Evolutionary conservation across 352 stramenopile species (phyloP), one percentile per base, ranked within the genome.

Genomic region (Globisporangium spinosum): DNA sequence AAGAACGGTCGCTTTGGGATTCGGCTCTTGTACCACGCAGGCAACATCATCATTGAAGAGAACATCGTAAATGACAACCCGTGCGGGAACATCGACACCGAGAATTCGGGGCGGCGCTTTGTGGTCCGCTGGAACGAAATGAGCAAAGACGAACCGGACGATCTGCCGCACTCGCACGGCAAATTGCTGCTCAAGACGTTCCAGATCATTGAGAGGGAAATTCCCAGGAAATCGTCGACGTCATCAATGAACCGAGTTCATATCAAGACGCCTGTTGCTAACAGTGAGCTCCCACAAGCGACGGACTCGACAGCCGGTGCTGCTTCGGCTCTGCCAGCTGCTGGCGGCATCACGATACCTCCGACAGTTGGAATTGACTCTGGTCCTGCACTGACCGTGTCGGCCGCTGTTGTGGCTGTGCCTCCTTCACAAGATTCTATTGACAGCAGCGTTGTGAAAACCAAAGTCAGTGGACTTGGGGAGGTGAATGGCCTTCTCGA

Each of bases 101-200:
- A 94, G 57, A 88, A 89, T 53, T 92, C 84, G 0, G 83, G 83
- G 0, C 81, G 87, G 29, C 82, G 87, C 29, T 93, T 93, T 61
- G 82, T 93, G 32, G 77, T 94, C 27, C 87, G 87, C 3, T 85
- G 81, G 73, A 93, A 91, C 69, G 79, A 89, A 17, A 91, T 93
- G 79, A 73, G 74, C 43, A 90, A 89, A 56, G 73, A 82, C 13
- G 81, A 90, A 47, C 70, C 76, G 0, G 68, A 81, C 5, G 77
- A 84, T 62, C 53, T 89, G 62, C 80, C 85, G 3, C 85, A 93
- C 65, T 65, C 68, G 1, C 85, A 93, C 51, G 78, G 83, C 13
- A 69, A 68, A 15, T 5, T 89, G 34, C 74, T 70, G 17, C 59
- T 92, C 23, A 69, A 70, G 51, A 89, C 83, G 8, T 85, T 73